Percentiles rank a stretch among this genome's conserved stretches.
phyloP scores from a whole-genome alignment of 2,329 filamentous ascomycete genomes.

The Metarhizium album region DNA sequence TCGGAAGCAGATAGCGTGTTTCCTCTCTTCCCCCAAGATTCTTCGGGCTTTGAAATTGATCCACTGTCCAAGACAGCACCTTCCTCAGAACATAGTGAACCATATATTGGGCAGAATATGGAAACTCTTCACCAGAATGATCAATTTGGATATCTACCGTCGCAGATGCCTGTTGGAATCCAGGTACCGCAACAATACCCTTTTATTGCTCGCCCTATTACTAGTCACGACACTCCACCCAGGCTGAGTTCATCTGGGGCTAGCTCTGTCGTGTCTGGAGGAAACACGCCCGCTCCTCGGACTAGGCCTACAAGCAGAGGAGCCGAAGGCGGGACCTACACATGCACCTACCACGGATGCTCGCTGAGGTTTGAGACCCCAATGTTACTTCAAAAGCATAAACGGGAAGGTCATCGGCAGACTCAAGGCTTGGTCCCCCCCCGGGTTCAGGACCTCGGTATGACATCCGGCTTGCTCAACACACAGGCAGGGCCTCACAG shows the following conservation, averaged over 20 bases:
- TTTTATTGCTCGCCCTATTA: slow-evolving; percentile 30
- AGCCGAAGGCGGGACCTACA: slow-evolving; percentile 82
- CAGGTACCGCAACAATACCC: slow-evolving; percentile 41
- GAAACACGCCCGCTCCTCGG: slow-evolving; percentile 22
- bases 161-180: slow-evolving; percentile 27
- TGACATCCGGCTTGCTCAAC: slow-evolving; percentile 53
- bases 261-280: slow-evolving; percentile 29
- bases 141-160: slow-evolving; percentile 14
- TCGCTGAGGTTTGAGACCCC: slow-evolving; percentile 81
- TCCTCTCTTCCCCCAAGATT: slow-evolving; percentile 60
- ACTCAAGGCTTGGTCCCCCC: slow-evolving; percentile 35
- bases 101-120: slow-evolving; percentile 9
- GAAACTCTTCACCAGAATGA: not conserved
- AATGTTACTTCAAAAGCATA: slow-evolving; percentile 82
- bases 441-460: slow-evolving; percentile 22
- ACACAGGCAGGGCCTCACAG: slow-evolving; percentile 88
- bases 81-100: slow-evolving; percentile 10
- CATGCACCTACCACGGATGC: slow-evolving; percentile 91
- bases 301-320: slow-evolving; percentile 50
- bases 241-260: slow-evolving; percentile 34
- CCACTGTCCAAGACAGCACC: slow-evolving; percentile 25
- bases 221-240: slow-evolving; percentile 23
- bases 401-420: slow-evolving; percentile 82
- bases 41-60: slow-evolving; percentile 33
- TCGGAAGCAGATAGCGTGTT: slow-evolving; percentile 57